phyloP scores from a whole-genome alignment of 257 asterid species.

The Jaltomata sinuosa region DNA sequence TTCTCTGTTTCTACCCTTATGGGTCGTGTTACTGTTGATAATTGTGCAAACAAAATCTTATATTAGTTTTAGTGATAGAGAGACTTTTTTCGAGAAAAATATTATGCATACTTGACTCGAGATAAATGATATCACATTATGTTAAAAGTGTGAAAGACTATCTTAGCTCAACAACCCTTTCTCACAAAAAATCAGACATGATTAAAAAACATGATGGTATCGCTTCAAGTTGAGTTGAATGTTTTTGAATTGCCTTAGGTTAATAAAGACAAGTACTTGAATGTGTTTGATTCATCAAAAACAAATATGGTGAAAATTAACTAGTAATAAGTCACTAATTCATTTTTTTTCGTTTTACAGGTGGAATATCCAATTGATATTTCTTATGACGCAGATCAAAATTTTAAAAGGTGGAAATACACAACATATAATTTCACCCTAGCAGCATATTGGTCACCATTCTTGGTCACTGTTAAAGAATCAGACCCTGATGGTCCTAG shows the following conservation, averaged over 20 bases:
- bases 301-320: neutral
- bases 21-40: neutral
- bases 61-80: neutral
- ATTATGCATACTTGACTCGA: neutral
- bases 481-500: conserved; percentile 20
- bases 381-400: conserved; percentile 25
- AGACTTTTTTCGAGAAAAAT: neutral
- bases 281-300: neutral
- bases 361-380: conserved; percentile 40
- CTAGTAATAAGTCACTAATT: neutral
- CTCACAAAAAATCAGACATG: neutral
- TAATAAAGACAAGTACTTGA: neutral
- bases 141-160: neutral
- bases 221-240: neutral
- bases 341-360: conserved; percentile 2
- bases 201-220: neutral
- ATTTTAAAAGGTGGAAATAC: conserved; percentile 46
- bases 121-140: no score
- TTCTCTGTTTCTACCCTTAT: neutral
- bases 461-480: conserved; percentile 21
- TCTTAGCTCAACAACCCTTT: neutral
- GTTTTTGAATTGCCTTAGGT: neutral
- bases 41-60: neutral
- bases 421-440: conserved; percentile 35
- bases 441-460: conserved; percentile 35